Conservation (phyloP, 2,329 filamentous ascomycete species). For the Pseudocercospora eumusae region DNA sequence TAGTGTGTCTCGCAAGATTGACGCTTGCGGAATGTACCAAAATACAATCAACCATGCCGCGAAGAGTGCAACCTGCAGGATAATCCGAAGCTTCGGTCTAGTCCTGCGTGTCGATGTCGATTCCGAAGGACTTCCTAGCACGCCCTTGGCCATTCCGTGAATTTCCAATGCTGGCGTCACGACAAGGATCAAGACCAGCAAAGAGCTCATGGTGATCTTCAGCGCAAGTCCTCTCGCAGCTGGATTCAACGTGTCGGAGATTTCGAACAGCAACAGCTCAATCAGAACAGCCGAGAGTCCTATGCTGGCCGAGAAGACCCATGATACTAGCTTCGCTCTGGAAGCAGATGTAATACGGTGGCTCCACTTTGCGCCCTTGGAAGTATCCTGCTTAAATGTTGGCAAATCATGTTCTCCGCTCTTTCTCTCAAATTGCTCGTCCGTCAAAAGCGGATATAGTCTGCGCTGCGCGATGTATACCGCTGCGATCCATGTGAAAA, state of each 20-base stretch:
- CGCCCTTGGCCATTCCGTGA: slow-evolving; percentile 52
- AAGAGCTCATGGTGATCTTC: slow-evolving; percentile 66
- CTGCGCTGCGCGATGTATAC: slow-evolving; percentile 64
- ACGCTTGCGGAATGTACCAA: slow-evolving; percentile 58
- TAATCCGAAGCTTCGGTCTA: slow-evolving; percentile 50
- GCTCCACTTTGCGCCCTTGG: slow-evolving; percentile 38
- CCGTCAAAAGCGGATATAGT: slow-evolving; percentile 72
- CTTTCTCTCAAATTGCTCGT: slow-evolving; percentile 49
- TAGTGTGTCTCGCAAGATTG: slow-evolving; percentile 40
- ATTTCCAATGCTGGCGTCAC: slow-evolving; percentile 79
- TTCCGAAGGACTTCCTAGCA: slow-evolving; percentile 62
- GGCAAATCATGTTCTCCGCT: slow-evolving; percentile 64
- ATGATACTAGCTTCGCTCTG: slow-evolving; percentile 44
- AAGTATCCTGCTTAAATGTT: slow-evolving; percentile 55
- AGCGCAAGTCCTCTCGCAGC: slow-evolving; percentile 68
- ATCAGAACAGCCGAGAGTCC: slow-evolving; percentile 75
- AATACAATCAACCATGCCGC: slow-evolving; percentile 70
- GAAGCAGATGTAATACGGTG: slow-evolving; percentile 29
- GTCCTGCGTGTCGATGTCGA: slow-evolving; percentile 62
- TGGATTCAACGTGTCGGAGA: slow-evolving; percentile 71
- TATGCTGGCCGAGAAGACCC: slow-evolving; percentile 74
- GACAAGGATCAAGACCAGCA: slow-evolving; percentile 71
- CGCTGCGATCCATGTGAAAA: slow-evolving; percentile 67
- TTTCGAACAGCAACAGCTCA: slow-evolving; percentile 80
- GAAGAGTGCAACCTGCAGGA: slow-evolving; percentile 63